phyloP scores from a whole-genome alignment of 257 asterid genomes.

The Echium plantagineum region DNA sequence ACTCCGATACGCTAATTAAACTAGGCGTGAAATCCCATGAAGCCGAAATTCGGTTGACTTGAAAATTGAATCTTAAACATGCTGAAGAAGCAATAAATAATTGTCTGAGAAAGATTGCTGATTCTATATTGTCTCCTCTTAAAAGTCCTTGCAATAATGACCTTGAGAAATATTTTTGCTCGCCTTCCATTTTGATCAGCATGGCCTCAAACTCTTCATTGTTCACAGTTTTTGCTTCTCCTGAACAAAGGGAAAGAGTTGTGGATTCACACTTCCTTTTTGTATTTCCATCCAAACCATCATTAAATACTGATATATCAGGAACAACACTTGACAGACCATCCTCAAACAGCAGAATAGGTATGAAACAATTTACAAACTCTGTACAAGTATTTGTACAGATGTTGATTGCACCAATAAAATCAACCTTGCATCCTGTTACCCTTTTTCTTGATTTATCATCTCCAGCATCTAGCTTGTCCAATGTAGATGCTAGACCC shows the following conservation, averaged over 20 bases:
- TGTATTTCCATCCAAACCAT: constrained; percentile 19
- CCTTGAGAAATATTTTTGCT: constrained; percentile 32
- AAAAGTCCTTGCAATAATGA: constrained; percentile 38
- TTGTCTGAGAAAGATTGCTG: constrained; percentile 51
- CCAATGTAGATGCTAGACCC: constrained; percentile 54
- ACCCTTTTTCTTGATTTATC: constrained; percentile 21
- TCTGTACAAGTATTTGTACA: constrained; percentile 36
- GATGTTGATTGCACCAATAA: constrained; percentile 27
- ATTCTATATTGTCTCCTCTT: constrained; percentile 53
- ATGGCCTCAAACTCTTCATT: constrained; percentile 36
- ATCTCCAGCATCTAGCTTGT: constrained; percentile 18
- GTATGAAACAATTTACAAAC: constrained; percentile 25
- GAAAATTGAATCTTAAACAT: constrained; percentile 48
- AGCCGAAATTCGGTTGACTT: constrained; percentile 30
- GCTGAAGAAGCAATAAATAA: constrained; percentile 70
- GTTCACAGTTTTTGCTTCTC: constrained; percentile 17
- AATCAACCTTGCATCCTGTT: constrained; percentile 27
- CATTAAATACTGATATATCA: constrained; percentile 12
- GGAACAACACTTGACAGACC: constrained; percentile 17
- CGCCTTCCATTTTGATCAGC: constrained; percentile 35
- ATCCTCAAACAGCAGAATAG: constrained; percentile 43
- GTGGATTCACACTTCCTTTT: constrained; percentile 11
- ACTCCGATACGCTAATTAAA: constrained; percentile 38
- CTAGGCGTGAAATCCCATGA: constrained; percentile 37
- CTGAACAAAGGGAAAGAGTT: constrained; percentile 4